Conservation (phyloP, 768 basidiomycete species). For the Rhodocollybia butyracea region DNA sequence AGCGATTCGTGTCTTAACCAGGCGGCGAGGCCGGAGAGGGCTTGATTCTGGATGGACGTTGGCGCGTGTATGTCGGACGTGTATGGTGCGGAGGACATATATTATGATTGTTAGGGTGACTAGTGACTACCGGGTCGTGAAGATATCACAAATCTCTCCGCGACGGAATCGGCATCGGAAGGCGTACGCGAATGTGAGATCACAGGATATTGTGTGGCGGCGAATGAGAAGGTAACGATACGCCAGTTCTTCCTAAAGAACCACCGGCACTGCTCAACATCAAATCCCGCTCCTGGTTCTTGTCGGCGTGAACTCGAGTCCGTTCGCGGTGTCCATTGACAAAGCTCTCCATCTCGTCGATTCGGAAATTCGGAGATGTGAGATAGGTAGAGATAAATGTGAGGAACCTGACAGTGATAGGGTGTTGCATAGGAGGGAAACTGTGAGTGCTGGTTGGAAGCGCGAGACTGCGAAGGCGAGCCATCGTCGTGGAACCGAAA, state of each 20-base stretch:
- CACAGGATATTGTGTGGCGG: conserved; percentile 3
- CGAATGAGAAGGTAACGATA: conserved; percentile 1
- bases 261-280: conserved; percentile 27
- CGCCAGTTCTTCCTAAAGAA: conserved; percentile 11
- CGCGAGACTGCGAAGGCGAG: conserved; percentile 34
- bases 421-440: conserved; percentile 69
- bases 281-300: conserved; percentile 60
- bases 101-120: not conserved
- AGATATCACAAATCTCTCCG: conserved; percentile 36
- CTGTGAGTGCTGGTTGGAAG: conserved; percentile 44
- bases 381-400: conserved; percentile 64
- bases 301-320: conserved; percentile 64
- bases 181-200: not conserved
- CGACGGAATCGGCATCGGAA: conserved; percentile 16
- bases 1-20: conserved; percentile 7
- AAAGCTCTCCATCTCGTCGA: conserved; percentile 79
- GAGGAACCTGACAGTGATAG: conserved; percentile 61
- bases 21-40: not conserved
- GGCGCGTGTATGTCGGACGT: conserved; percentile 6
- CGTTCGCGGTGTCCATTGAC: conserved; percentile 45
- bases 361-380: conserved; percentile 60
- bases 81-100: not conserved
- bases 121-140: conserved; percentile 12
- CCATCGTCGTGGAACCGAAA: conserved; percentile 40
- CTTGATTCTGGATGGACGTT: no score